A percentile compares a stretch with the other conserved stretches of the same genome.
Conservation (phyloP, 257 asterid genomes). For the Cinchona pubescens region DNA sequence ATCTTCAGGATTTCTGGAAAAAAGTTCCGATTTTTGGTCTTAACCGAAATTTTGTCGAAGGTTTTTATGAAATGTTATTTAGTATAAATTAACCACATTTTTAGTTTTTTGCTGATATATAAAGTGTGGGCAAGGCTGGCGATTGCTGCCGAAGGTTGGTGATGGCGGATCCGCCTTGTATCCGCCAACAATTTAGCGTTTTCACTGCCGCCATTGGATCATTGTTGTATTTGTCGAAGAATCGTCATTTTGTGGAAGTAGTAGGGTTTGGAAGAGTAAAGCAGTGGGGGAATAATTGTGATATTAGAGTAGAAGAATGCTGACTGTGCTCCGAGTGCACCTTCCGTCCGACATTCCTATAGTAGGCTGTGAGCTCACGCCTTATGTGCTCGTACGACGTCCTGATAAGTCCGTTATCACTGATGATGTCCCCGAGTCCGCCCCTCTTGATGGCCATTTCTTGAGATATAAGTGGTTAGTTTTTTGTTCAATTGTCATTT, state of each 20-base stretch:
- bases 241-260: constrained; percentile 10
- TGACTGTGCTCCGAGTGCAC: constrained; percentile 87
- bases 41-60: background rate
- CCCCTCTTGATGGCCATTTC: constrained; percentile 67
- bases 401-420: constrained; percentile 50
- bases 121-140: constrained; percentile 53
- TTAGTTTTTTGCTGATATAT: constrained; percentile 25
- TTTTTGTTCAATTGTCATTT: background rate
- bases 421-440: constrained; percentile 71
- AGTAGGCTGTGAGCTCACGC: constrained; percentile 92
- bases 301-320: constrained; percentile 48
- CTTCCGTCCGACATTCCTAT: constrained; percentile 95
- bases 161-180: constrained; percentile 91
- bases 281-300: constrained; percentile 18
- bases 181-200: constrained; percentile 43
- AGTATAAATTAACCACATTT: constrained; percentile 6
- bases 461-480: constrained; percentile 80
- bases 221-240: background rate
- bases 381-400: constrained; percentile 74
- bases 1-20: constrained; percentile 11
- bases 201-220: constrained; percentile 5
- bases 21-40: background rate
- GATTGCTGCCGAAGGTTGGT: constrained; percentile 44
- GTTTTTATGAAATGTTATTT: background rate
- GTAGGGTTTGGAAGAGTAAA: constrained; percentile 19